Conservation (phyloP, 495 filamentous ascomycete species). For the Hypoxylon cercidicola region DNA sequence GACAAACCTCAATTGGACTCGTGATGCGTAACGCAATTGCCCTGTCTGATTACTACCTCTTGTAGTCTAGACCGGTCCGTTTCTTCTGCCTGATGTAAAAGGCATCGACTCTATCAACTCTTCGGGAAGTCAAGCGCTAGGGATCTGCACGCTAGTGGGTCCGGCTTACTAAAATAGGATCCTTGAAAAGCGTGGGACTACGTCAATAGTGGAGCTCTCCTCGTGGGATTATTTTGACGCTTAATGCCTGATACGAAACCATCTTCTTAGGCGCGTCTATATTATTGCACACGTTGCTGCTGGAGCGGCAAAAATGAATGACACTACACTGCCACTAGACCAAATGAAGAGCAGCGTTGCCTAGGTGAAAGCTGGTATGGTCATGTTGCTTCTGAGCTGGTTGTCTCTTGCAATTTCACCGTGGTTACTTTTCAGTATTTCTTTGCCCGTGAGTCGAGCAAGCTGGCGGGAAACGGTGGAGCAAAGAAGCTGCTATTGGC, state of each 20-base stretch:
- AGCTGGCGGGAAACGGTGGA: constrained; percentile 3
- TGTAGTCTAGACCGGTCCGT: not conserved
- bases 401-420: constrained; percentile 40
- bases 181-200: not conserved
- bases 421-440: constrained; percentile 34
- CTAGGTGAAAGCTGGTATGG: constrained; percentile 49
- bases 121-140: constrained; percentile 1
- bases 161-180: not conserved
- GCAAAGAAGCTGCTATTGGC: constrained; percentile 44
- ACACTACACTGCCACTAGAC: constrained; percentile 26
- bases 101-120: constrained; percentile 19
- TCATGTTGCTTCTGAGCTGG: constrained; percentile 49
- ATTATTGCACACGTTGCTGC: constrained; percentile 24
- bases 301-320: constrained; percentile 44
- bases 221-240: no score
- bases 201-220: constrained; percentile 1
- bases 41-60: not conserved
- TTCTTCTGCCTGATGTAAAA: constrained; percentile 19
- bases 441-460: not conserved
- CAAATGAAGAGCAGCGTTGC: constrained; percentile 20
- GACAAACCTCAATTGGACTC: no score
- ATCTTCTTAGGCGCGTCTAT: no score
- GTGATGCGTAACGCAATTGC: no score
- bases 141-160: not conserved
- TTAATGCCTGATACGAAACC: constrained; percentile 37